Conservation (phyloP, 2,329 filamentous ascomycete species). For the Dothiorella sarmentorum region DNA sequence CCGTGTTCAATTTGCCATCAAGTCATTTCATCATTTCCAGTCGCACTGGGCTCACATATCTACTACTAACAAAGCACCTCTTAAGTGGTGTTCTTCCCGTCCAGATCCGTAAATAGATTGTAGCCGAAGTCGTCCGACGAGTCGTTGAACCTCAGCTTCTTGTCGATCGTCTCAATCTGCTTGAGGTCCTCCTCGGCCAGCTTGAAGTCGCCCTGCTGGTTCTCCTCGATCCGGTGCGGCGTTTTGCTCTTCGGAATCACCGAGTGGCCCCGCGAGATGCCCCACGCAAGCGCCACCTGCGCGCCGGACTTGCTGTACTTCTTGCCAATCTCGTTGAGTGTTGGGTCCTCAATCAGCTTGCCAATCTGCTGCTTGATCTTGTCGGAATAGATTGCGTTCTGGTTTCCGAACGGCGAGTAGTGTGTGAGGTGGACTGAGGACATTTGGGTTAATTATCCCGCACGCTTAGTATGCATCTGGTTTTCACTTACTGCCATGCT, state of each 20-base stretch:
- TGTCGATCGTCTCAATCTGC: constrained; percentile 48
- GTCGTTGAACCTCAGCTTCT: constrained; percentile 62
- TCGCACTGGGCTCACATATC: too few species aligned
- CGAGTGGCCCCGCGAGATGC: constrained; percentile 74
- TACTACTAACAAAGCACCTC: too few species aligned
- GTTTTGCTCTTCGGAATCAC: constrained; percentile 69
- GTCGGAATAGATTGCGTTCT: constrained; percentile 60
- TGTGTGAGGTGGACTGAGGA: constrained; percentile 74
- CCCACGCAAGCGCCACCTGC: constrained; percentile 85
- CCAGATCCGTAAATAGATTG: constrained; percentile 57
- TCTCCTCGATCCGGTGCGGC: constrained; percentile 28
- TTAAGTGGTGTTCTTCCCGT: constrained; percentile 46
- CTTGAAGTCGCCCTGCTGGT: constrained; percentile 52
- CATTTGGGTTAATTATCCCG: constrained; percentile 65
- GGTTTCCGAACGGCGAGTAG: constrained; percentile 79
- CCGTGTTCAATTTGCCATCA: too few species aligned
- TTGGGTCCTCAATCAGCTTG: constrained; percentile 61
- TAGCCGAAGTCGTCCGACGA: constrained; percentile 54
- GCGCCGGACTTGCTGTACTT: constrained; percentile 71
- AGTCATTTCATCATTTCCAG: too few species aligned
- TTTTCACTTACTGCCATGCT: constrained; percentile 51
- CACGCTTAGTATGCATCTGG: constrained; percentile 62
- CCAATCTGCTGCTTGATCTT: constrained; percentile 64
- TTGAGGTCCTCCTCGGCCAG: constrained; percentile 55
- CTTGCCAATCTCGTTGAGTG: constrained; percentile 65